Evolutionary conservation across 768 basidiomycete species (phyloP), one percentile per base, ranked within the genome.

Genomic region (Psilocybe tampanensis): DNA sequence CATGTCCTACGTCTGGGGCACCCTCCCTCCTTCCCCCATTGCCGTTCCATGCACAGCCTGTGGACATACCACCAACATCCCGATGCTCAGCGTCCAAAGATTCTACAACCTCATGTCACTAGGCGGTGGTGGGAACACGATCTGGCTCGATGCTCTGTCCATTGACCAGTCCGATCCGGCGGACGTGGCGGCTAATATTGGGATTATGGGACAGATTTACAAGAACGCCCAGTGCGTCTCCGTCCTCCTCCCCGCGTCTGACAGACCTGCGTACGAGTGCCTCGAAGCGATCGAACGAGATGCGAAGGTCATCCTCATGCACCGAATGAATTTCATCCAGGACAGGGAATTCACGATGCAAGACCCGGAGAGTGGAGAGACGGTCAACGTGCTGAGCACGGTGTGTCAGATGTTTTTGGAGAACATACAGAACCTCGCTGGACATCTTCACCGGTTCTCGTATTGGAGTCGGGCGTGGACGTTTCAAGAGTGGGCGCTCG

Each of bases 401-500:
- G 32, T 44, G 19, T 56, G 55, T 12, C 41, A 56, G 36, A 17
- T 51, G 5, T 56, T 56, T 13, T 17, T 56, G 8, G 22, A 33
- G 21, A 52, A 56, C 44, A 26, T 56, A 5, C n/a, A 36, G 32
- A 34, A 5, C 11, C 41, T 56, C 22, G 32, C 8, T 13, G 33
- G 33, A 4, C 42, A 45, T 15, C 18, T 56, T 5, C 24, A 51
- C 32, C 41, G 18, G 22, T 51, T 51, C 44, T 19, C 34, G 3
- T 56, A 56, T 19, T 56, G 48, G 43, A 44, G 49, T 39, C 55
- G 49, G 6, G 55, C 55, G 4, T 56, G 55, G 55, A 56, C 49
- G 8, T 56, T 56, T 24, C 55, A 56, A n/a, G 55, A 56, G 23
- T 56, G 55, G 55, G 49, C 55, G 29, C 18, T 56, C 2, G 55